A percentile compares a stretch with the other conserved stretches of the same genome.
Conservation (phyloP, 140 eudicot species). For the Anethum foeniculum region DNA sequence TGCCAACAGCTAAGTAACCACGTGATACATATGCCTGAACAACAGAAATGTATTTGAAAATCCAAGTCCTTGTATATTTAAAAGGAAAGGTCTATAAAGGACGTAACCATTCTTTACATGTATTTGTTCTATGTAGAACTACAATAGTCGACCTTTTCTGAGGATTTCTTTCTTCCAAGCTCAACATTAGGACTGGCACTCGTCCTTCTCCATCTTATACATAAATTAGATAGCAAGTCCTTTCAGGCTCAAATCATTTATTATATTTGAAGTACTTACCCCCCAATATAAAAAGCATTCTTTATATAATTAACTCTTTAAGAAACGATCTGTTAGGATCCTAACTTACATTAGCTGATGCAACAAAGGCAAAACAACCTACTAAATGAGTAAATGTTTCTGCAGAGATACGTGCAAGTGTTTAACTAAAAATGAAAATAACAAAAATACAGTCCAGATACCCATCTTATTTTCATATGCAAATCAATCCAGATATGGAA, state of each 20-base stretch:
- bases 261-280: too few relatives aligned
- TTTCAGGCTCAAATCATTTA: neutral
- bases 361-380: neutral
- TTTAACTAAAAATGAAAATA: neutral
- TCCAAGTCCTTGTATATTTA: neutral
- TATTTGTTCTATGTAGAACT: slow-evolving; percentile 76
- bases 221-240: slow-evolving; percentile 11
- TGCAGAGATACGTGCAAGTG: neutral
- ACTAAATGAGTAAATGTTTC: neutral
- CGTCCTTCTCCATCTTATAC: slow-evolving; percentile 78
- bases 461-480: neutral
- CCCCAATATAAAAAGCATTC: too few relatives aligned
- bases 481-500: neutral
- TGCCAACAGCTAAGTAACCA: slow-evolving; percentile 71
- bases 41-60: neutral
- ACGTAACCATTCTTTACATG: slow-evolving; percentile 83
- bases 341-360: neutral
- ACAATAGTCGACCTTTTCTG: slow-evolving; percentile 71
- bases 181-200: slow-evolving; percentile 67
- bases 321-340: neutral
- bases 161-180: slow-evolving; percentile 45
- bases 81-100: slow-evolving; percentile 19
- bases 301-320: too few relatives aligned
- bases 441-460: neutral
- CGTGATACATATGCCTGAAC: slow-evolving; percentile 89